A percentile compares a stretch with the other conserved stretches of the same genome.
Conservation (phyloP, 768 basidiomycete genomes). For the Leccinum rimulosum region DNA sequence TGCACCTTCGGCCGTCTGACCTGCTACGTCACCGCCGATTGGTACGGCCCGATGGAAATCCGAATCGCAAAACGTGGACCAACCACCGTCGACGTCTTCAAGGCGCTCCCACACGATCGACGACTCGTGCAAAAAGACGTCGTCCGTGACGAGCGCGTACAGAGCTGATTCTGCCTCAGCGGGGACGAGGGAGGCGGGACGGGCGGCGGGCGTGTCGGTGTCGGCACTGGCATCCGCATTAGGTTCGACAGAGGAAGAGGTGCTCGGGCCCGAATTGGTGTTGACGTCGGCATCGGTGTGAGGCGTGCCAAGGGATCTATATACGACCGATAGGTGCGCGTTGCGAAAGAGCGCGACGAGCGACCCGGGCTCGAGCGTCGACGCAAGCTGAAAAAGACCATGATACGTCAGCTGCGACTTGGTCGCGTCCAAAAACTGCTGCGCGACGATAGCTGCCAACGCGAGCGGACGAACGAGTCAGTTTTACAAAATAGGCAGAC, state of each 20-base stretch:
- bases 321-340: conserved; percentile 86
- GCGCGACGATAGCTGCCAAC: conserved; percentile 59
- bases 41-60: conserved; percentile 63
- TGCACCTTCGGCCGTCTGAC: conserved; percentile 47
- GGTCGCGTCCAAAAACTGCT: conserved; percentile 65
- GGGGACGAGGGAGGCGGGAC: conserved; percentile 4
- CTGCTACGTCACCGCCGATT: conserved; percentile 79
- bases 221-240: neutral
- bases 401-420: conserved; percentile 86
- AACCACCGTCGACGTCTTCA: conserved; percentile 82
- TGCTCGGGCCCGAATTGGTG: no score
- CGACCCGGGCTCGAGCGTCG: conserved; percentile 42
- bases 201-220: no score
- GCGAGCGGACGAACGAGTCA: neutral
- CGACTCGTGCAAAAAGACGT: conserved; percentile 72
- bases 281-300: neutral
- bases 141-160: conserved; percentile 84
- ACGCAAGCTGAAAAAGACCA: conserved; percentile 77
- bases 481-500: neutral
- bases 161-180: conserved; percentile 41
- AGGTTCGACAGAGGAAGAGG: no score
- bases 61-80: conserved; percentile 70
- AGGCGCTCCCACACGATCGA: conserved; percentile 89
- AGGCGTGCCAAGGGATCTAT: conserved; percentile 45
- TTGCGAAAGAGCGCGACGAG: conserved; percentile 90